Evolutionary conservation across 805 yeast genomes (phyloP).

Genomic region (Priceomyces melissophilus): DNA sequence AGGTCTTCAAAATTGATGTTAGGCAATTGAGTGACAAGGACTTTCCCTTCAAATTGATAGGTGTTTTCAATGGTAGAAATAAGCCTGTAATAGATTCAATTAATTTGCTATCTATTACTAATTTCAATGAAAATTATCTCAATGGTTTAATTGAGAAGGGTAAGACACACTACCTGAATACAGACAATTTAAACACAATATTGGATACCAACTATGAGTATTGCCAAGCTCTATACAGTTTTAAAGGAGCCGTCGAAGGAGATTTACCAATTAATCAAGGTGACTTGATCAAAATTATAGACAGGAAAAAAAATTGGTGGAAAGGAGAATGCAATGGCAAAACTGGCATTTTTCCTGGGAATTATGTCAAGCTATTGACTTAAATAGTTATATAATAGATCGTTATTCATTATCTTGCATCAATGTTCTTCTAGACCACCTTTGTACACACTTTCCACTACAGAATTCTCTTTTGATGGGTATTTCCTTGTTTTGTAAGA

Average conservation of each 20-base stretch:
- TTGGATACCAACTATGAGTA: slow-evolving; percentile 3
- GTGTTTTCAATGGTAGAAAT: slow-evolving; percentile 7
- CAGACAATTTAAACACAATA: not conserved
- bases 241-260: slow-evolving; percentile 29
- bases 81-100: slow-evolving; percentile 10
- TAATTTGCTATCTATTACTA: slow-evolving; percentile 18
- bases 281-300: slow-evolving; percentile 39
- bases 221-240: slow-evolving; percentile 42
- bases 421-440: slow-evolving; percentile 15
- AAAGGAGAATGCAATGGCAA: slow-evolving; percentile 26
- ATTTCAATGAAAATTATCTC: slow-evolving; percentile 20
- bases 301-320: slow-evolving; percentile 34
- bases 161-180: not conserved
- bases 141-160: slow-evolving; percentile 8
- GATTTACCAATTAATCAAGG: slow-evolving; percentile 45
- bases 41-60: slow-evolving; percentile 6
- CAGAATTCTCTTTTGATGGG: slow-evolving; percentile 59
- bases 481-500: slow-evolving; percentile 43
- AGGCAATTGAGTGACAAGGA: slow-evolving; percentile 3
- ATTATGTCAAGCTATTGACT: slow-evolving; percentile 22
- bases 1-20: slow-evolving; percentile 10
- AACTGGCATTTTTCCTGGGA: slow-evolving; percentile 26
- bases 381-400: not conserved
- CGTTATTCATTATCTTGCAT: slow-evolving; percentile 5
- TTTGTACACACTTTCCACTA: slow-evolving; percentile 43